Evolutionary conservation across 176 grass and related monocot species (phyloP).

Genomic region (Zoysia pacifica): DNA sequence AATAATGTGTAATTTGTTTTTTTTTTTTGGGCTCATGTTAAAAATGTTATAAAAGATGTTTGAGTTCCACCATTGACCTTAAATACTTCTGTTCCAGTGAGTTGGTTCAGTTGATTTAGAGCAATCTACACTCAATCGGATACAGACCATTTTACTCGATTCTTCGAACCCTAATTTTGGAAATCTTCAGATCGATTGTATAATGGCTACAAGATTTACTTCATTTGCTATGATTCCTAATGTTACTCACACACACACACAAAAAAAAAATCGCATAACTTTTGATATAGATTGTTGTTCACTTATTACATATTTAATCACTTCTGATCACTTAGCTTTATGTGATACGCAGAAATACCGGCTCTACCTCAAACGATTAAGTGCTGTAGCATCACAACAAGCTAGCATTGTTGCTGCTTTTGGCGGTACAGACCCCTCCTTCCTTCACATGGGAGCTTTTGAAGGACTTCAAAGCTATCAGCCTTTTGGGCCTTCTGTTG

Average conservation of each 20-base stretch:
- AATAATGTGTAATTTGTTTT: neutral
- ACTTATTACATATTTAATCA: neutral
- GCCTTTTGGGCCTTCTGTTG: conserved; percentile 52
- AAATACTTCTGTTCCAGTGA: neutral
- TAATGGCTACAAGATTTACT: neutral
- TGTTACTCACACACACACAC: neutral
- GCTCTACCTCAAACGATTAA: conserved; percentile 89
- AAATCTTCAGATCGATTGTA: neutral
- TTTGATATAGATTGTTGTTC: neutral
- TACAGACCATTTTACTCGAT: neutral
- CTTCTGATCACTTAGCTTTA: conserved; percentile 34
- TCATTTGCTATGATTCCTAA: neutral
- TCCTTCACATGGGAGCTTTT: conserved; percentile 74
- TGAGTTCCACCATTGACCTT: neutral
- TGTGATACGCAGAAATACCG: conserved; percentile 85
- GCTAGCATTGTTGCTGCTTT: conserved; percentile 82
- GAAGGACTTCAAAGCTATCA: conserved; percentile 72
- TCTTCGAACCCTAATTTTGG: neutral
- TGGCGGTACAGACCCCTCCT: conserved; percentile 72
- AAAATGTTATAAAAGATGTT: neutral
- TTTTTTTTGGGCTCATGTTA: neutral
- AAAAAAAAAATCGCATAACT: neutral
- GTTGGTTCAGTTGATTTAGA: conserved; percentile 21
- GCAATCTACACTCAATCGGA: neutral
- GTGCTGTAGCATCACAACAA: conserved; percentile 76